Evolutionary conservation across 371 early-diverging fungal genomes (phyloP), one percentile per base, ranked within the genome.

Genomic region (Syncephalastrum monosporum): DNA sequence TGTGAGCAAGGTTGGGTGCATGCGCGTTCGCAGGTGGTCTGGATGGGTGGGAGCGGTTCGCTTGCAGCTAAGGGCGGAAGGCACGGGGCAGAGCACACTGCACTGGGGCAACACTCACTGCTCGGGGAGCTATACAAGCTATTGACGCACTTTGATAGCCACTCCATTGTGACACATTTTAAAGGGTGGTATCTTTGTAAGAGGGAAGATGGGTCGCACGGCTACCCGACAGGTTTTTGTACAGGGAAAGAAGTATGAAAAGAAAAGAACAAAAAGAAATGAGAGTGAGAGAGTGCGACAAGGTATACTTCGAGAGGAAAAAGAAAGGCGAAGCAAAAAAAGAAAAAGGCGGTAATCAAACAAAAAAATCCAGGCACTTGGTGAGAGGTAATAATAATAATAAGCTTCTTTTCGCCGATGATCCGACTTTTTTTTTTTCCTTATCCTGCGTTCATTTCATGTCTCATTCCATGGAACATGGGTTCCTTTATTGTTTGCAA

Each of bases 101-200:
- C 38, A 33, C 38, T 33, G 5, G 56, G 46, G 42, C 60, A 45
- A 25, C 55, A 59, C 10, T 54, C 57, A 8, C 65, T 56, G 25
- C 67, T 65, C 19, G 58, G 46, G 6, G 68, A 58, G 4, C 64
- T 61, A 56, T 70, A 68, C 5, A 74, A 42, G 38, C 51, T 65
- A 42, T 53, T 63, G 14, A 70, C 52, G 51, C 70, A 65, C 25
- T 67, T 60, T 14, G 61, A 50, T 46, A 74, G 29, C 74, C 74
- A 74, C 50, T 74, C 67, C 74, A 74, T 74, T 56, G 38, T 33
- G 38, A 10, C 38, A 33, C 38, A 33, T 33, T 33, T 33, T 33
- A 5, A 5, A 33, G 6, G 38, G 38, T 56, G 1, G 1, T 42
- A 12, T n/a, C 14, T 52, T 14, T 42, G n/a, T 52, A 38, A 42